Conservation (phyloP, 768 basidiomycete species). For the Mycena kentingensis region DNA sequence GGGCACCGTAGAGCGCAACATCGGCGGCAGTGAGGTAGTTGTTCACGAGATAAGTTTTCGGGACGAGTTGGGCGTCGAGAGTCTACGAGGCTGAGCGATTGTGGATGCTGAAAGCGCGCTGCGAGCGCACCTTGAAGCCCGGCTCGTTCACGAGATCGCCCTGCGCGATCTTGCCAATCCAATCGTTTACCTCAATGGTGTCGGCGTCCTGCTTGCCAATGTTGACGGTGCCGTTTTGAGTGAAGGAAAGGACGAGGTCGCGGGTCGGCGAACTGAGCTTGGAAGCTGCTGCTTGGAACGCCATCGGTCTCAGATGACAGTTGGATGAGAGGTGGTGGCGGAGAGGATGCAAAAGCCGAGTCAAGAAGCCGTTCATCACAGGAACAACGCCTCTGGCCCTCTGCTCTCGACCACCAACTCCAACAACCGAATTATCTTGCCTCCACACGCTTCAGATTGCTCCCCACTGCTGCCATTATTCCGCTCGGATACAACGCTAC, state of each 20-base stretch:
- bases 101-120: neutral
- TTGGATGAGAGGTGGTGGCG: slow-evolving; percentile 29
- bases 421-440: slow-evolving; percentile 3
- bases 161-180: slow-evolving; percentile 67
- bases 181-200: slow-evolving; percentile 61
- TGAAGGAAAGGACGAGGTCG: slow-evolving; percentile 56
- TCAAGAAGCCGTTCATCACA: too few species aligned
- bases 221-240: slow-evolving; percentile 44
- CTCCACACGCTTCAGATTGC: too few species aligned
- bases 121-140: slow-evolving; percentile 52
- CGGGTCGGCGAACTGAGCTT: slow-evolving; percentile 50
- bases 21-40: slow-evolving; percentile 89
- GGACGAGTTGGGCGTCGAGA: slow-evolving; percentile 68
- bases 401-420: slow-evolving; percentile 10
- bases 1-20: slow-evolving; percentile 84
- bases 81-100: slow-evolving; percentile 44
- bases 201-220: slow-evolving; percentile 63
- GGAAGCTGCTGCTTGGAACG: slow-evolving; percentile 51
- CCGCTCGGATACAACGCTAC: too few species aligned
- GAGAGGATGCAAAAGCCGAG: slow-evolving; percentile 43
- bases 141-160: slow-evolving; percentile 49
- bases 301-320: slow-evolving; percentile 43
- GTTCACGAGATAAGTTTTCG: slow-evolving; percentile 83
- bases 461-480: too few species aligned
- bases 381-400: slow-evolving; percentile 23